Evolutionary conservation across 164 flowering plant species (phyloP), one percentile per base, ranked within the genome.

Genomic region (Nymphaea colorata): DNA sequence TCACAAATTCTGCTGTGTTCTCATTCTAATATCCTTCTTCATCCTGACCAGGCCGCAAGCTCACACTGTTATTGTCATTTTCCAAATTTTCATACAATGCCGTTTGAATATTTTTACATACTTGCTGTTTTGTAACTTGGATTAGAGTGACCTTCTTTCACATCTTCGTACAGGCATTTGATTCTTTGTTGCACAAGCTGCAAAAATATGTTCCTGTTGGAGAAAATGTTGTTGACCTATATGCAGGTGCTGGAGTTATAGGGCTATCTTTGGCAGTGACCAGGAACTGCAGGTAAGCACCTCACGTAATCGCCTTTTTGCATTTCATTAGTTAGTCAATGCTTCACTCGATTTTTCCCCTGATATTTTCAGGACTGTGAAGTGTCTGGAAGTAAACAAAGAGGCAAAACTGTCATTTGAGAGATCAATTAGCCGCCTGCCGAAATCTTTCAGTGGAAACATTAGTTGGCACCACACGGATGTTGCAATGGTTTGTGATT

Each of bases 401-500:
- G 97, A 94, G 70, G 80, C 98, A 59, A 89, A 83, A 81, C 69
- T 77, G 17, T 91, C 96, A 64, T 94, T 94, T 81, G 93, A 94
- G 84, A 89, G 85, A 80, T 86, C 96, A 41, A 75, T 78, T 70
- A 79, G 83, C 45, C 97, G 98, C 61, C 76, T 94, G 64, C 91
- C 95, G 2, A 73, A 65, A n/a, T 66, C 70, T 61, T 59, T 87
- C 6, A 84, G 85, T 66, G 69, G 93, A 81, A 84, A 74, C 80
- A 89, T 94, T 74, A 91, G 92, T 79, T 94, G 97, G 98, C 91
- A 91, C 79, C 90, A 83, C 44, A 92, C 95, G 44, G 97, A 94
- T 76, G 77, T 91, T 75, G 87, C 98, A 73, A 72, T 78, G 68
- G 96, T 94, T 60, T 77, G 90, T 80, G 36, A 67, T 71, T 17